These are phyloP conservation scores for Lichenothelia convexa DNA, from an alignment of 495 filamentous ascomycete genomes.

Conservation along the genomic window DNA sequence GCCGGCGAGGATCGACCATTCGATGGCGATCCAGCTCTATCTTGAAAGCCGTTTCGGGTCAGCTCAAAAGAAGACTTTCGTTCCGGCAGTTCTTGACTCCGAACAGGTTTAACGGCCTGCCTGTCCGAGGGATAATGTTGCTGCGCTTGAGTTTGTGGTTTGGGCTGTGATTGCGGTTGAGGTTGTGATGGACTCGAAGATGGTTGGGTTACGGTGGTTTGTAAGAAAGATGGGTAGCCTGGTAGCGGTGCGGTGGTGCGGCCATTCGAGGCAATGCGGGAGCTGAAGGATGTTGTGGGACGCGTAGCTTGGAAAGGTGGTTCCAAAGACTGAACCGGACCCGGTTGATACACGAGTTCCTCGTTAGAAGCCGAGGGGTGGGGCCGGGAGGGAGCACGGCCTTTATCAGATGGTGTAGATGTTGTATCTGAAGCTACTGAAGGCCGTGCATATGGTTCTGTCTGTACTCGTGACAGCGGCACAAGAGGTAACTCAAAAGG, in stretches of 20 bases:
- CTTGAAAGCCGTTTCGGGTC: no score
- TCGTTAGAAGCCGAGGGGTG: not conserved
- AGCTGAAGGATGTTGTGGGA: constrained; percentile 18
- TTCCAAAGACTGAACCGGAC: no score
- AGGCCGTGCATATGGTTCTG: constrained; percentile 45
- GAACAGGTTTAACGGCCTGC: no score
- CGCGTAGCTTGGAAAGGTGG: constrained; percentile 3
- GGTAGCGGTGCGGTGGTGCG: constrained; percentile 23
- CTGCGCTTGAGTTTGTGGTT: no score
- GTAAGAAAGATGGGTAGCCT: constrained; percentile 17
- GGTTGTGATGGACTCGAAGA: no score
- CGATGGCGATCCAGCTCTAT: no score
- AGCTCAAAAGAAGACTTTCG: no score
- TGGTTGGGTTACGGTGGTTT: constrained; percentile 24
- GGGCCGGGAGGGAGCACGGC: not conserved
- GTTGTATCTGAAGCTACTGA: constrained; percentile 12
- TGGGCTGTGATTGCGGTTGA: no score
- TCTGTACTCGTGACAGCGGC: constrained; percentile 49
- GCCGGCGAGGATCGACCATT: no score
- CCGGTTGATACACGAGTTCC: not conserved
- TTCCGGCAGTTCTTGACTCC: no score
- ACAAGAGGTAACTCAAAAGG: constrained; percentile 26
- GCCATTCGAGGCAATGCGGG: constrained; percentile 23
- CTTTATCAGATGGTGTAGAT: no score
- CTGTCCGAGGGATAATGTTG: no score